Percentiles rank a stretch among this genome's conserved stretches.
Conservation (phyloP, 805 yeast genomes). For the Candida parachauliodes region DNA sequence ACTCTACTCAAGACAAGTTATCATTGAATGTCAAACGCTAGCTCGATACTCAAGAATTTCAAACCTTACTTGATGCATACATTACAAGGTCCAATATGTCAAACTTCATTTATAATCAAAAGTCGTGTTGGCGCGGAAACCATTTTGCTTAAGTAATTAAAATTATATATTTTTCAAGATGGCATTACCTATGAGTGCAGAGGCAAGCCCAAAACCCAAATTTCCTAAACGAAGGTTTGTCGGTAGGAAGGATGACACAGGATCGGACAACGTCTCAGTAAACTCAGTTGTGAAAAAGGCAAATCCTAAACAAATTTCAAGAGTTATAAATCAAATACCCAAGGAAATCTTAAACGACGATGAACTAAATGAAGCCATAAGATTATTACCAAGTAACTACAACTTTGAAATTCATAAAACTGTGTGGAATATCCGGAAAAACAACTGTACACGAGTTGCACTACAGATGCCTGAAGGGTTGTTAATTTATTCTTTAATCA, state of each 20-base stretch:
- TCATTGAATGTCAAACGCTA: too few species aligned
- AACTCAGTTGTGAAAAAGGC: constrained; percentile 24
- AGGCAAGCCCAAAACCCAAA: not conserved
- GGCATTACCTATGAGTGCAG: not conserved
- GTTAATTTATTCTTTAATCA: constrained; percentile 78
- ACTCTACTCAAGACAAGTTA: too few species aligned
- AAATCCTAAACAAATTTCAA: constrained; percentile 38
- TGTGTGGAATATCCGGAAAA: constrained; percentile 83
- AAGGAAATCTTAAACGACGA: constrained; percentile 74
- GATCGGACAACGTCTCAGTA: constrained; percentile 18
- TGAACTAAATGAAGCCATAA: constrained; percentile 81
- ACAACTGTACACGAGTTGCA: constrained; percentile 78
- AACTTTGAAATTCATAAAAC: constrained; percentile 96
- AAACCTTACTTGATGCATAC: too few species aligned
- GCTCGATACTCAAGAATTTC: too few species aligned
- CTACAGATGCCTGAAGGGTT: constrained; percentile 98
- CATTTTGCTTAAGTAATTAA: too few species aligned
- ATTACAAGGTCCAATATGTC: too few species aligned
- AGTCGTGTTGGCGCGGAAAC: too few species aligned
- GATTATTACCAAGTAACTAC: constrained; percentile 81
- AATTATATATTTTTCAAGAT: too few species aligned
- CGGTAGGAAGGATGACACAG: constrained; percentile 39
- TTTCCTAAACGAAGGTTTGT: constrained; percentile 57
- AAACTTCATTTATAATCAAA: too few species aligned
- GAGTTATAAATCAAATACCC: constrained; percentile 84